These are phyloP conservation scores for Botrytis aclada DNA, from an alignment of 2,329 filamentous ascomycete species.

Conservation along the genomic window DNA sequence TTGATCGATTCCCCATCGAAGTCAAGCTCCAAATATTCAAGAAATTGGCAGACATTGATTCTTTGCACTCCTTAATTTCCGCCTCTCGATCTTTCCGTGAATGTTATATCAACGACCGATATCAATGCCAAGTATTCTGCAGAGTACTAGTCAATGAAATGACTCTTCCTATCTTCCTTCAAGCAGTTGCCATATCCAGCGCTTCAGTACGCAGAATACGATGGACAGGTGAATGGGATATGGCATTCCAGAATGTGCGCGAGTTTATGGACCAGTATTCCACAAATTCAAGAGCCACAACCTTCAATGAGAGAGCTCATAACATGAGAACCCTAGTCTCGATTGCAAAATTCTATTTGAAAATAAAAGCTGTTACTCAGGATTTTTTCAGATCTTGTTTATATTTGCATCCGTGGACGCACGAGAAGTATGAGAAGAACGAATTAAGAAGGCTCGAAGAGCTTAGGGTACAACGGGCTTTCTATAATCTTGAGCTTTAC, in stretches of 20 bases:
- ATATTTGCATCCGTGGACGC: neutral
- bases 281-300: neutral
- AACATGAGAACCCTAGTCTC: neutral
- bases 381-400: neutral
- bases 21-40: neutral
- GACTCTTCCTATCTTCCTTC: constrained; percentile 7
- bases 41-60: neutral
- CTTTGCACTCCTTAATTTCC: neutral
- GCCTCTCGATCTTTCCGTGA: neutral
- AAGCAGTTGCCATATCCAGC: neutral
- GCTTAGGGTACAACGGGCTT: neutral
- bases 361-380: neutral
- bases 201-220: neutral
- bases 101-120: neutral
- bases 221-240: neutral
- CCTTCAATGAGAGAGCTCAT: neutral
- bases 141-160: neutral
- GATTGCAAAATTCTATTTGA: neutral
- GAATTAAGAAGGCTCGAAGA: neutral
- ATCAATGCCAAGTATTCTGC: neutral
- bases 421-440: neutral
- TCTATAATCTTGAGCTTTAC: neutral
- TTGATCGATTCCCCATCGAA: neutral
- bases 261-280: neutral
- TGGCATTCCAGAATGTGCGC: neutral